Conservation (phyloP, 768 basidiomycete species). For the Candolleomyces eurysporus region DNA sequence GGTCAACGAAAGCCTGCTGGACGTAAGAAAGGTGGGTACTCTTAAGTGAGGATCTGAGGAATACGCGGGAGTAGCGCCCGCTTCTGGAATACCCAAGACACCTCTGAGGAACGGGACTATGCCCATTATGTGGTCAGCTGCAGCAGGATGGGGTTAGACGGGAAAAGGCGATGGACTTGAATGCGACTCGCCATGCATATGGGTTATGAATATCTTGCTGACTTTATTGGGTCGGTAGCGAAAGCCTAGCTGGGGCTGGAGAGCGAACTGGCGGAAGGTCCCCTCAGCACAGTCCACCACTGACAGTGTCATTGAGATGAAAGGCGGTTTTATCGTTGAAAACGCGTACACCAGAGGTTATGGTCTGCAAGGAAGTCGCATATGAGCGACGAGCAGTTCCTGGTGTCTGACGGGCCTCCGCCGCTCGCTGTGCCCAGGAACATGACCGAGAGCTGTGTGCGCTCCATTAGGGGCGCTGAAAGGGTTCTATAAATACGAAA, state of each 20-base stretch:
- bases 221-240: conserved; percentile 45
- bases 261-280: conserved; percentile 64
- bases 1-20: background rate
- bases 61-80: conserved; percentile 13
- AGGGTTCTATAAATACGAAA: background rate
- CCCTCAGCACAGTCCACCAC: conserved; percentile 89
- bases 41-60: conserved; percentile 16
- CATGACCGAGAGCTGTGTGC: conserved; percentile 50
- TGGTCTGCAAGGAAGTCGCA: conserved; percentile 54
- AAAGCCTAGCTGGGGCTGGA: conserved; percentile 41
- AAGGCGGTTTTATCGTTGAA: conserved; percentile 1
- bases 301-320: conserved; percentile 22
- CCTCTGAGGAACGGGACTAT: conserved; percentile 64
- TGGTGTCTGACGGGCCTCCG: conserved; percentile 68
- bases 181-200: conserved; percentile 66
- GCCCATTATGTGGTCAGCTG: conserved; percentile 76
- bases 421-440: conserved; percentile 80
- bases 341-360: conserved; percentile 63
- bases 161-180: background rate
- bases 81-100: conserved; percentile 47
- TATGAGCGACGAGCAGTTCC: conserved; percentile 75
- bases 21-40: conserved; percentile 12
- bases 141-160: background rate
- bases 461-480: conserved; percentile 23
- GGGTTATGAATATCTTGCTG: conserved; percentile 76